Base-by-base conservation (phyloP, 441 rosid species). In the Pelargonium australe region DNA sequence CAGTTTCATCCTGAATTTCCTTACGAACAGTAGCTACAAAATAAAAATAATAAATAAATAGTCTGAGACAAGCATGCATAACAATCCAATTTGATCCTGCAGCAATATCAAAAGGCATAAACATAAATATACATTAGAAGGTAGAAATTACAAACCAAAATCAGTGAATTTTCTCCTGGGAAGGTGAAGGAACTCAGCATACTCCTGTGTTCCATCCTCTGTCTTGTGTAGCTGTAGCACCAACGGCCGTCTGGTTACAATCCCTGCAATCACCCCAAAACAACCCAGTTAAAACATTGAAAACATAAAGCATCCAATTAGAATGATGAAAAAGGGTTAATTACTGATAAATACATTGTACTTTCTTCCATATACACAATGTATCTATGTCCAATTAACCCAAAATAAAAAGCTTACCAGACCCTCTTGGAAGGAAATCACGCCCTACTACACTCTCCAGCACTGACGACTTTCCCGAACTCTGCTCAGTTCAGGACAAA, bases 221-320 rank as follows among this genome's bases (percentile, higher is more conserved):
- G 85, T 86, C 83, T 95, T 89, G 71, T 95, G 99, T 77, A 95
- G 98, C 77, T 95, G 99, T 82, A 92, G 79, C 57, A 92, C 99
- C 87, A 92, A 72, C 17, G 99, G 99, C 78, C 97, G 87, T 75
- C 99, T 84, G 1, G 99, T 90, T 44, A 95, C 98, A 69, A 90
- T 95, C 69, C 99, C 99, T 88, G 78, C 53, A 47, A 47, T 47
- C 12, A 47, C 13, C 53, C 53, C 53, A 47, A 47, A 47, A 47
- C n/a, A 47, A 11, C 53, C n/a, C 53, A 47, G 10, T 47, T n/a
- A 47, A 11, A 47, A 9, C 13, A 47, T 47, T 47, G 4, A n/a
- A n/a, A n/a, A n/a, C 13, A 47, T 2, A 47, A 47, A 47, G 53
- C 10, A 23, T 23, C 25, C 25, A 47, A 47, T 1, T 0, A 47